These are phyloP conservation scores for Amborella trichopoda DNA, from an alignment of 164 flowering plant genomes.

Conservation along the genomic window DNA sequence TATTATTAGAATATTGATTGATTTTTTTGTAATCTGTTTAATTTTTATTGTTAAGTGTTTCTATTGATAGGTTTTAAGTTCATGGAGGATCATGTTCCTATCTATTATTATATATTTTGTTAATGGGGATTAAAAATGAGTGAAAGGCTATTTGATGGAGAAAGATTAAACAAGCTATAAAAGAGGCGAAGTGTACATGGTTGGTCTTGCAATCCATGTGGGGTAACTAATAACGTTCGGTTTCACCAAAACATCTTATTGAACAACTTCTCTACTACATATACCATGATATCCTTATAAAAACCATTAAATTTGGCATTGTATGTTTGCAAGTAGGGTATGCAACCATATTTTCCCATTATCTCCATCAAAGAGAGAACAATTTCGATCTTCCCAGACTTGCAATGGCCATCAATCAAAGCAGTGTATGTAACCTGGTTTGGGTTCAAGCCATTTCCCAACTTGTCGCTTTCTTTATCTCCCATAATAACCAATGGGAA, in stretches of 20 bases:
- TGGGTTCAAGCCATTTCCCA: slow-evolving; percentile 33
- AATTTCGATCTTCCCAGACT: slow-evolving; percentile 38
- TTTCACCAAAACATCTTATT: slow-evolving; percentile 36
- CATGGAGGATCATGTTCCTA: too few relatives aligned
- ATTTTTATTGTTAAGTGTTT: too few relatives aligned
- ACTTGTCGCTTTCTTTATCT: slow-evolving; percentile 48
- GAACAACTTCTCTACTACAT: slow-evolving; percentile 32
- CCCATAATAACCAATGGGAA: too few relatives aligned
- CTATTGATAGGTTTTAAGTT: too few relatives aligned
- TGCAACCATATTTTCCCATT: slow-evolving; percentile 39
- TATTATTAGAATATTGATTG: too few relatives aligned
- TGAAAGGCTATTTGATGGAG: too few relatives aligned
- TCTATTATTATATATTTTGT: too few relatives aligned
- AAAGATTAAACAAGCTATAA: too few relatives aligned
- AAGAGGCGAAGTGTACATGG: too few relatives aligned
- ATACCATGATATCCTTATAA: slow-evolving; percentile 23
- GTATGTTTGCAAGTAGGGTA: slow-evolving; percentile 38
- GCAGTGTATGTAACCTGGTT: slow-evolving; percentile 42
- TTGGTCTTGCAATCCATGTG: too few relatives aligned
- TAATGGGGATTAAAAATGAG: too few relatives aligned
- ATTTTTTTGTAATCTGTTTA: too few relatives aligned
- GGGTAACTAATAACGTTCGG: slow-evolving; percentile 69
- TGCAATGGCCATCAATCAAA: slow-evolving; percentile 67
- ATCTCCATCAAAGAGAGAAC: slow-evolving; percentile 37
- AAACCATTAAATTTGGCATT: slow-evolving; percentile 60